phyloP scores from a whole-genome alignment of 495 filamentous ascomycete species.

The Penicillium taxi region DNA sequence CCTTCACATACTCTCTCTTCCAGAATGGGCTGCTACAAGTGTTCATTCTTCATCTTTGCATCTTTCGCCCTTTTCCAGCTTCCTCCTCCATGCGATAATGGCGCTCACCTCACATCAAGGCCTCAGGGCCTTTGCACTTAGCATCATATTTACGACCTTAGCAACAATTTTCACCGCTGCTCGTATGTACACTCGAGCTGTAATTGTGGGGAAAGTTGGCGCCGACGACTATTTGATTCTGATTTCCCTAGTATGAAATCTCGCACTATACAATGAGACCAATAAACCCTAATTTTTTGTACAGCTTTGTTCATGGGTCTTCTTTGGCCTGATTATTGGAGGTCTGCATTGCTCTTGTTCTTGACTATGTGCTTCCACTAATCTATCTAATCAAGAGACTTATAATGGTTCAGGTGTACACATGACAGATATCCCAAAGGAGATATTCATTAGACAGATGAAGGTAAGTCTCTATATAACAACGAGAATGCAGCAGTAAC shows the following conservation, averaged over 20 bases:
- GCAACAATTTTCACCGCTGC: slow-evolving; percentile 21
- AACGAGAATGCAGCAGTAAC: no score
- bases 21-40: no score
- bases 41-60: no score
- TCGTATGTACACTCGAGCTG: slow-evolving; percentile 47
- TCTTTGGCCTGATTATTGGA: slow-evolving; percentile 26
- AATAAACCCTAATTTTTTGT: not conserved
- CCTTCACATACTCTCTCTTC: no score
- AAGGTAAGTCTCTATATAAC: no score
- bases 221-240: slow-evolving; percentile 42
- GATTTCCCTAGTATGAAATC: slow-evolving; percentile 19
- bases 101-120: slow-evolving; percentile 24
- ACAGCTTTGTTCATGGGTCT: slow-evolving; percentile 29
- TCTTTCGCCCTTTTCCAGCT: no score
- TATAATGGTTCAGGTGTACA: slow-evolving; percentile 33
- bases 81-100: slow-evolving; percentile 20
- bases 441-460: slow-evolving; percentile 25
- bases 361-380: no score
- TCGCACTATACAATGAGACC: not conserved
- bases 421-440: slow-evolving; percentile 15
- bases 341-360: no score
- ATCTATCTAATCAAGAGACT: slow-evolving; percentile 21
- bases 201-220: slow-evolving; percentile 50
- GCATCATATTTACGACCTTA: slow-evolving; percentile 25
- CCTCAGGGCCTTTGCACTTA: slow-evolving; percentile 23